Evolutionary conservation across 2,329 filamentous ascomycete species (phyloP), one percentile per base, ranked within the genome.

Genomic region (Pezicula carpinea): DNA sequence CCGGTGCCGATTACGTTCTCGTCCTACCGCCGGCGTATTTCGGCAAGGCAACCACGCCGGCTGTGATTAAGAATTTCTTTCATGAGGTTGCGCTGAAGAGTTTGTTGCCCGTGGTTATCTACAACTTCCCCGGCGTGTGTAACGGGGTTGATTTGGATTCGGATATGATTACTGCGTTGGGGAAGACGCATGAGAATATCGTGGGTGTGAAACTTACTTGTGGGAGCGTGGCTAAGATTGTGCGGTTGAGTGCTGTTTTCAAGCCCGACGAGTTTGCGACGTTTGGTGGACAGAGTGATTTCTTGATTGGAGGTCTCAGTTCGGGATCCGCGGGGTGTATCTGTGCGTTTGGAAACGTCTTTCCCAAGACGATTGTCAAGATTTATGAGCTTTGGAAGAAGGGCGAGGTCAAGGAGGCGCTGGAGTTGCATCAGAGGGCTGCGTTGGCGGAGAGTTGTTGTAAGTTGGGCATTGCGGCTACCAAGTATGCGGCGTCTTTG

Each of bases 281-380:
- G 0, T 82, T 74, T 59, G 79, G 77, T 2, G 79, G 79, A 0
- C 79, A 82, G 58, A 72, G 72, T 0, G 78, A 82, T 55, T 82
- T 80, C 61, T 57, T 82, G 34, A 67, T 82, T 22, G 76, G 72
- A 1, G 77, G 75, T 0, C 54, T 82, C 13, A 69, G 70, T 2
- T 69, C 72, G 3, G 78, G 79, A 1, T 71, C 69, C 17, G 70
- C 73, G 1, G 78, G 78, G 1, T 79, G 75, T 51, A 77, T 82
- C 43, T 72, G 75, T 1, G 77, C 73, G 1, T 81, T 82, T 58
- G 75, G 72, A 26, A 81, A 80, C 52, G 67, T 79, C 1, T 78
- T 78, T 49, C 77, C 76, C 1, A 76, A 74, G 58, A 71, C 70
- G 0, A 61, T 76, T 5, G 67, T 68, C 4, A 65, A 62, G 44